Evolutionary conservation across 2,329 filamentous ascomycete species (phyloP).

Genomic region (Diaporthe sp.): DNA sequence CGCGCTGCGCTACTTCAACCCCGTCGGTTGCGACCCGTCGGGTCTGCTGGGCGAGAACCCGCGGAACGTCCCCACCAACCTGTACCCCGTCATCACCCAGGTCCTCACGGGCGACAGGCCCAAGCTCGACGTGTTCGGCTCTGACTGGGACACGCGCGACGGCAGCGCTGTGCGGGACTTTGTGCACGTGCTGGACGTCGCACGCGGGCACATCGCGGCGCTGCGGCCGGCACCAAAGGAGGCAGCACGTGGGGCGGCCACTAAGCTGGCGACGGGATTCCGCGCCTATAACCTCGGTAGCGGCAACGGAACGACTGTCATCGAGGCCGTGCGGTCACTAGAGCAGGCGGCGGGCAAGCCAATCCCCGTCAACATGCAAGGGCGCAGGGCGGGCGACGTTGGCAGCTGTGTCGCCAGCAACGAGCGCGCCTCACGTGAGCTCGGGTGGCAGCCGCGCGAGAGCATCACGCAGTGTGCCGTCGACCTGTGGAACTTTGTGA

Average conservation of each 20-base stretch:
- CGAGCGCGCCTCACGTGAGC: constrained; percentile 53
- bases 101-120: constrained; percentile 68
- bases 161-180: constrained; percentile 77
- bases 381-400: constrained; percentile 57
- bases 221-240: constrained; percentile 51
- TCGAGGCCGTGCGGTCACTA: constrained; percentile 57
- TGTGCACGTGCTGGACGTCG: constrained; percentile 76
- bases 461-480: constrained; percentile 49
- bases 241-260: constrained; percentile 34
- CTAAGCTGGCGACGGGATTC: constrained; percentile 50
- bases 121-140: constrained; percentile 72
- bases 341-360: constrained; percentile 50
- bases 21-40: constrained; percentile 74
- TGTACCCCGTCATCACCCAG: constrained; percentile 73
- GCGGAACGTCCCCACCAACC: constrained; percentile 70
- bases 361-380: constrained; percentile 54
- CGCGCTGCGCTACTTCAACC: constrained; percentile 76
- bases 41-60: constrained; percentile 75
- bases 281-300: constrained; percentile 61
- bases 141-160: constrained; percentile 74
- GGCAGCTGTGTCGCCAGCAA: constrained; percentile 58
- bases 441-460: constrained; percentile 56
- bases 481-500: constrained; percentile 51
- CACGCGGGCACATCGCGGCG: constrained; percentile 73
- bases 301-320: constrained; percentile 59